Base-by-base conservation (phyloP, 768 basidiomycete species). In the Trametes punicea region DNA sequence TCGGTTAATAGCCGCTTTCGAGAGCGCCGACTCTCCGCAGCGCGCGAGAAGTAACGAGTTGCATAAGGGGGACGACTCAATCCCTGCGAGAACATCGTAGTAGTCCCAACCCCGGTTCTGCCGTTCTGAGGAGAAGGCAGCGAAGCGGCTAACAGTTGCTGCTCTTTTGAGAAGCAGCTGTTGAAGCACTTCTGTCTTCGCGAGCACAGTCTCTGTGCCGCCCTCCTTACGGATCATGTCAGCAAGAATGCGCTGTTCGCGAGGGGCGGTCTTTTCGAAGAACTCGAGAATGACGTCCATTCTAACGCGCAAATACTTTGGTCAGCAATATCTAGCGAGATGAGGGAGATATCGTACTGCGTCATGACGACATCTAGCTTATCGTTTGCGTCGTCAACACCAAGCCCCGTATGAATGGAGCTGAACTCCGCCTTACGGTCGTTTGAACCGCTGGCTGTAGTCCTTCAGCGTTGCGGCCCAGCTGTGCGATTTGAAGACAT, bases 231-330 rank as follows among this genome's bases (percentile, higher is more conserved):
- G 38, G 11, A 58, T 21, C 23, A 23, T 40, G 16, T 71, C 66
- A 6, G 65, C 60, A 0, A 77, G 49, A 23, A 75, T 73, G 42
- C 65, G 66, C 51, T 79, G 75, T 5, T 73, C 70, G 2, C 72
- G 71, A 0, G 75, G 70, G n/a, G 76, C 72, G 6, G 77, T 62
- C 46, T 70, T 70, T 9, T 71, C 66, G 45, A 78, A 74, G 20
- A 79, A 63, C 1, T 67, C 41, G 7, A 75, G 55, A 64, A 71
- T 63, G 2, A 70, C 65, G 45, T 73, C 67, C 18, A 75, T 21
- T 42, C 62, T 63, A 42, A 3, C 9, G 5, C 36, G 20, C 11
- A 7, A 15, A 2, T 11, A 7, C 3, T 5, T 27, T 51, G 15
- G 5, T 16, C 18, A 49, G 21, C n/a, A 3, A 3, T 8, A 18